Conservation (phyloP, 2,329 filamentous ascomycete genomes). For the Trichoderma breve region DNA sequence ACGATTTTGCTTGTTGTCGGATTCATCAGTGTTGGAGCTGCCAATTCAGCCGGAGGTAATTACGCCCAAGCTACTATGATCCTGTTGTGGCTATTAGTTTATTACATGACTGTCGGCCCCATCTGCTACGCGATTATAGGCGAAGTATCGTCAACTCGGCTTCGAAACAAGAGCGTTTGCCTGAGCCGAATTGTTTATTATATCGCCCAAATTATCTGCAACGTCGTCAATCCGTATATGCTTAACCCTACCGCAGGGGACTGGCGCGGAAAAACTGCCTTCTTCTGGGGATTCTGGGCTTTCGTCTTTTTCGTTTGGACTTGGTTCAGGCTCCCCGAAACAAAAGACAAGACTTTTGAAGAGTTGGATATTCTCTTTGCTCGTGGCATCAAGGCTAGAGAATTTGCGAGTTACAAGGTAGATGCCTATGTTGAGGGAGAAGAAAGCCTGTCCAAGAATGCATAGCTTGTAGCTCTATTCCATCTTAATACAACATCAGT, state of each 20-base stretch:
- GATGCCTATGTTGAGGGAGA: constrained; percentile 27
- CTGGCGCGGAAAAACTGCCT: constrained; percentile 28
- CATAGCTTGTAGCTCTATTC: neutral
- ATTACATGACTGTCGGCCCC: constrained; percentile 40
- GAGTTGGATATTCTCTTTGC: constrained; percentile 55
- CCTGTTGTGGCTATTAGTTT: constrained; percentile 41
- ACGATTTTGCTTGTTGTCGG: constrained; percentile 38
- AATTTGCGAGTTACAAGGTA: constrained; percentile 38
- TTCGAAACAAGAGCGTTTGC: constrained; percentile 40
- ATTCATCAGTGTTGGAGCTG: constrained; percentile 22
- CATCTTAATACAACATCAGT: neutral
- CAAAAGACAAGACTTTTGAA: constrained; percentile 49
- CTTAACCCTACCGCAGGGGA: constrained; percentile 30
- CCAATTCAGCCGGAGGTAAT: constrained; percentile 20
- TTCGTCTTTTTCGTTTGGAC: constrained; percentile 51
- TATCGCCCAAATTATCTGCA: constrained; percentile 27
- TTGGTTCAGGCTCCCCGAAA: constrained; percentile 51
- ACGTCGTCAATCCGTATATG: constrained; percentile 30
- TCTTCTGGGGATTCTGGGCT: constrained; percentile 26
- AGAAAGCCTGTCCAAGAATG: neutral
- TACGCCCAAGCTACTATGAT: constrained; percentile 38
- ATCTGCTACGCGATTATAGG: constrained; percentile 42
- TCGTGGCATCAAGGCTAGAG: constrained; percentile 37
- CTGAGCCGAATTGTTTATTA: constrained; percentile 33
- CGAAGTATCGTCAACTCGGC: constrained; percentile 38